Percentiles rank a stretch among this genome's conserved stretches.
These are phyloP conservation scores for Beverwykella pulmonaria DNA, from an alignment of 495 filamentous ascomycete species.

Conservation along the genomic window DNA sequence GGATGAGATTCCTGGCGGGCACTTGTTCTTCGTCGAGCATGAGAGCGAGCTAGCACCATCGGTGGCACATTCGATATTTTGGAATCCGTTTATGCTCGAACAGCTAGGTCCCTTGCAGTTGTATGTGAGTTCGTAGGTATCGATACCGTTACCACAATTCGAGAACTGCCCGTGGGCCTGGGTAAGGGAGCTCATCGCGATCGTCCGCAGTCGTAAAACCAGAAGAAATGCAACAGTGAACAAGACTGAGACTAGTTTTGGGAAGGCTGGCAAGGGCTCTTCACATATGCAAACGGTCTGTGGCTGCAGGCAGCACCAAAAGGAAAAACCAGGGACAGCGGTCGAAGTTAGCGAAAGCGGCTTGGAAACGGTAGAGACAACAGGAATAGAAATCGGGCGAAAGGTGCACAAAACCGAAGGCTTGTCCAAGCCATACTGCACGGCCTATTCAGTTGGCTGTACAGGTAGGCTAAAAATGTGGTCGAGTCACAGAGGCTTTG, in stretches of 20 bases:
- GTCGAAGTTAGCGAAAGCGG: constrained; percentile 16
- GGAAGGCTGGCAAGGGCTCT: background rate
- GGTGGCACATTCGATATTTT: constrained; percentile 14
- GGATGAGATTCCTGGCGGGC: constrained; percentile 16
- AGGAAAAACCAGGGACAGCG: constrained; percentile 4
- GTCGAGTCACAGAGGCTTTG: background rate
- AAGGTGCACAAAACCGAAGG: background rate
- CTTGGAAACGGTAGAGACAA: background rate
- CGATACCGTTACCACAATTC: constrained; percentile 22
- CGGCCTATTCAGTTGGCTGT: background rate
- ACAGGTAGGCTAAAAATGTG: background rate
- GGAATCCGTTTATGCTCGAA: constrained; percentile 15
- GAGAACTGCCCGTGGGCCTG: constrained; percentile 16
- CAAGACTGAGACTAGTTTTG: background rate
- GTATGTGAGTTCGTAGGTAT: constrained; percentile 23
- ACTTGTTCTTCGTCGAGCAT: constrained; percentile 25
- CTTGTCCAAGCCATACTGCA: constrained; percentile 13
- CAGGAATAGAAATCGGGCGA: background rate
- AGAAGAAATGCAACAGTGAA: background rate
- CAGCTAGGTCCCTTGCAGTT: constrained; percentile 29
- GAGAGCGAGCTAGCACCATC: constrained; percentile 3
- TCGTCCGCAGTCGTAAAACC: background rate
- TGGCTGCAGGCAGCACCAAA: background rate
- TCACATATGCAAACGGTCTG: constrained; percentile 8
- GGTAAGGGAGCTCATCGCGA: constrained; percentile 18